phyloP scores from a whole-genome alignment of 768 basidiomycete genomes.

The Podaxis rugospora region DNA sequence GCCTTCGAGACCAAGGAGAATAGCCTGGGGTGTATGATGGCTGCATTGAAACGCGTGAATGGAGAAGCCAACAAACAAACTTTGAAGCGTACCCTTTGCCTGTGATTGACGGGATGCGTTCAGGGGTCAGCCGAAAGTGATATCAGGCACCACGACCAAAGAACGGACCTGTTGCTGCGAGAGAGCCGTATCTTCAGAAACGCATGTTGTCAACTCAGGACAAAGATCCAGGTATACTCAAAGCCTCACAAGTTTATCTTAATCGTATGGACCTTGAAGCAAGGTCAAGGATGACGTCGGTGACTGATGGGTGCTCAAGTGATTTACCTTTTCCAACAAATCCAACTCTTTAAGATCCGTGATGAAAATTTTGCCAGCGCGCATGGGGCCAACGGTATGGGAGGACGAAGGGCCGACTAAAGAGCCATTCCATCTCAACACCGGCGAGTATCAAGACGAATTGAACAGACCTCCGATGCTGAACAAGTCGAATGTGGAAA shows the following conservation, averaged over 20 bases:
- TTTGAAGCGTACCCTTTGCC: slow-evolving; percentile 65
- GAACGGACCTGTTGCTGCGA: slow-evolving; percentile 81
- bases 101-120: slow-evolving; percentile 19
- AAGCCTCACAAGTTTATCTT: slow-evolving; percentile 76
- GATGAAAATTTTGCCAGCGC: slow-evolving; percentile 87
- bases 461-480: slow-evolving; percentile 67
- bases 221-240: not conserved
- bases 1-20: slow-evolving; percentile 79
- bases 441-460: not conserved
- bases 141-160: not conserved
- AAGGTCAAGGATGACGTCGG: not conserved
- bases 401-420: slow-evolving; percentile 49
- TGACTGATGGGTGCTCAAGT: slow-evolving; percentile 1
- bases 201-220: slow-evolving; percentile 3
- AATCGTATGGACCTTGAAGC: slow-evolving; percentile 59
- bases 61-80: not conserved
- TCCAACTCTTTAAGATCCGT: slow-evolving; percentile 63
- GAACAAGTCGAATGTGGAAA: slow-evolving; percentile 91
- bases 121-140: not conserved
- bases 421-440: slow-evolving; percentile 6
- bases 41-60: slow-evolving; percentile 28
- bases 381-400: slow-evolving; percentile 65
- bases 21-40: slow-evolving; percentile 85
- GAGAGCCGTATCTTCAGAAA: slow-evolving; percentile 70
- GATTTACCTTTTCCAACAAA: slow-evolving; percentile 61